Evolutionary conservation across 345 rosid genomes (phyloP), one percentile per base, ranked within the genome.

Genomic region (Gossypium stocksii): DNA sequence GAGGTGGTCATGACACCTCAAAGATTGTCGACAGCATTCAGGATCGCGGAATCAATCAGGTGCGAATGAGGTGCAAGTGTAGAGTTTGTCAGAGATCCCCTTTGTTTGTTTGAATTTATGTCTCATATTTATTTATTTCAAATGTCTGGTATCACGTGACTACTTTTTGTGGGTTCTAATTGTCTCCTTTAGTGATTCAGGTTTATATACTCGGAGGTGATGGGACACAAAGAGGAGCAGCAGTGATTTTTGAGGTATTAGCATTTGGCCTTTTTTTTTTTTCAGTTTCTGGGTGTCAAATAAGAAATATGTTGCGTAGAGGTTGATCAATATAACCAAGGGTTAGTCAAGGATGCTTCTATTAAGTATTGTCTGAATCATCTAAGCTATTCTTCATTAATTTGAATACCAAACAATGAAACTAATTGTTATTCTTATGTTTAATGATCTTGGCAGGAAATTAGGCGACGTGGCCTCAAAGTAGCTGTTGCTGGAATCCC

Each of bases 21-120:
- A 92, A 92, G 87, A 94, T 92, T 54, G 98, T 94, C 29, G 97
- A 92, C 81, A 94, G 87, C 89, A 91, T 94, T 78, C 93, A 92
- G 29, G 64, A 59, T 59, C 64, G 64, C 7, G 77, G 98, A 76
- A 94, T 94, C 48, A 94, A 94, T 77, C 95, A 92, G 92, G 98
- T 89, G 10, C 61, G 65, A 34, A 77, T 66, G 56, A 51, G 25
- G 58, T 16, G 57, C 64, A 69, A 54, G 27, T 57, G 69, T 38
- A 1, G 20, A n/a, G 10, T 63, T 73, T 41, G 9, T 45, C 41
- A 23, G 22, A 38, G 9, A 54, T 22, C 22, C 54, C 59, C 51
- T 25, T 38, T 41, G 19, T n/a, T 56, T 59, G 29, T 59, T 54
- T 56, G 53, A 58, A 12, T 54, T 73, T 19, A 20, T 53, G 73